Conservation (phyloP, 73 alveolate species). For the Stentor roeselii region DNA sequence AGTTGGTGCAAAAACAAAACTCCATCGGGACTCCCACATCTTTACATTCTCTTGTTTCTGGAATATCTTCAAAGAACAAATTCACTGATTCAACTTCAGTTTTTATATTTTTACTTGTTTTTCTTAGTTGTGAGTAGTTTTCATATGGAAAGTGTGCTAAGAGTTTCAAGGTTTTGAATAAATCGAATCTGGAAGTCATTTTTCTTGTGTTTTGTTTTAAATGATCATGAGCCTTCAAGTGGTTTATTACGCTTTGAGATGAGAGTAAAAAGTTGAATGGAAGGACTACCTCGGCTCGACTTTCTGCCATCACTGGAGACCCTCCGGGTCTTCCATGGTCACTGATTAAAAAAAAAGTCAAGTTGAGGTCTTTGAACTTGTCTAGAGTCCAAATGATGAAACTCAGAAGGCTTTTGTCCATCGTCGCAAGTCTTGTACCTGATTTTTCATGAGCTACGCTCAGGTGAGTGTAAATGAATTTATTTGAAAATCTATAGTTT, state of each 20-base stretch:
- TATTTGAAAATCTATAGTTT: background rate
- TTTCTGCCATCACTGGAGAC: too few relatives aligned
- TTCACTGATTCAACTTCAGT: background rate
- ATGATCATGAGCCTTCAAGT: background rate
- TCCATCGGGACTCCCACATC: background rate
- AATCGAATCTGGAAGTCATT: background rate
- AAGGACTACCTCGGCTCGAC: background rate
- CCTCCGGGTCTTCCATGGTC: background rate
- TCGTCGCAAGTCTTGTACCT: background rate
- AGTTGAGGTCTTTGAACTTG: background rate
- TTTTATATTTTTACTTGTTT: too few relatives aligned
- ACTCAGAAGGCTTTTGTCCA: background rate
- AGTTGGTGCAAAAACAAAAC: background rate
- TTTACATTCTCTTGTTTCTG: background rate
- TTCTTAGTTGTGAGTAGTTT: background rate
- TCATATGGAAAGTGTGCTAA: background rate
- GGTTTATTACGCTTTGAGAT: too few relatives aligned
- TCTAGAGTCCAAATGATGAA: background rate
- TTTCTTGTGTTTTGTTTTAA: background rate
- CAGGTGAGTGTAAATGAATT: background rate
- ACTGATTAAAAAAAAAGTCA: background rate
- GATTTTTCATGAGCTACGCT: background rate
- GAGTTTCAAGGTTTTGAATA: background rate
- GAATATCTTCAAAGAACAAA: background rate
- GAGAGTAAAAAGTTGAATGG: background rate